These are phyloP conservation scores for Fusarium guadeloupense DNA, from an alignment of 2,329 filamentous ascomycete genomes.

Conservation along the genomic window DNA sequence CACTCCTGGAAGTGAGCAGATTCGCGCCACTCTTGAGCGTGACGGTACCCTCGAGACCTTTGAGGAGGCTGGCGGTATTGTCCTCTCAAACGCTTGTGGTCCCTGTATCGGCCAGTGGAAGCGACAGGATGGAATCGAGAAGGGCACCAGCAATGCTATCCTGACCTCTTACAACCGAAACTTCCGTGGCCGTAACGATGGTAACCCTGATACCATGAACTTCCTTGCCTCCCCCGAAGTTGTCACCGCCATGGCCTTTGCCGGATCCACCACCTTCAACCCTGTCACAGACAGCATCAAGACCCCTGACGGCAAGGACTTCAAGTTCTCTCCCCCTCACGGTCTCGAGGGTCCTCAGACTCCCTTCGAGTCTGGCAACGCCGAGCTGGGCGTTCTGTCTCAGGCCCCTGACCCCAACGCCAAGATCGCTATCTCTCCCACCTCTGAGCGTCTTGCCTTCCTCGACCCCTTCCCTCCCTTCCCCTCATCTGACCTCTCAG, in stretches of 20 bases:
- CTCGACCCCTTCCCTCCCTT: conserved; percentile 92
- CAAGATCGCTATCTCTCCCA: conserved; percentile 81
- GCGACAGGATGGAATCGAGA: conserved; percentile 83
- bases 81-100: conserved; percentile 94
- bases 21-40: conserved; percentile 89
- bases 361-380: conserved; percentile 81
- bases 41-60: conserved; percentile 94
- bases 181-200: conserved; percentile 96
- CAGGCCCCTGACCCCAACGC: conserved; percentile 76
- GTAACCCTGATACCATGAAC: conserved; percentile 97
- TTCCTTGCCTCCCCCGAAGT: conserved; percentile 97
- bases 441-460: conserved; percentile 88
- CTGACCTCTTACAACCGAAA: conserved; percentile 98
- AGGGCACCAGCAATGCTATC: conserved; percentile 92
- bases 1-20: conserved; percentile 96
- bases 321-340: conserved; percentile 83
- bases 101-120: conserved; percentile 96
- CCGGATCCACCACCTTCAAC: conserved; percentile 94
- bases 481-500: conserved; percentile 76
- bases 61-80: conserved; percentile 93
- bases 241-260: conserved; percentile 95
- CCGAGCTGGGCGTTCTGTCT: conserved; percentile 76
- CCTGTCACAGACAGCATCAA: conserved; percentile 86
- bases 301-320: conserved; percentile 80
- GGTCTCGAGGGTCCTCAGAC: conserved; percentile 71